These are phyloP conservation scores for Juncus effusus DNA, from an alignment of 176 grass and related monocot genomes.

Conservation along the genomic window DNA sequence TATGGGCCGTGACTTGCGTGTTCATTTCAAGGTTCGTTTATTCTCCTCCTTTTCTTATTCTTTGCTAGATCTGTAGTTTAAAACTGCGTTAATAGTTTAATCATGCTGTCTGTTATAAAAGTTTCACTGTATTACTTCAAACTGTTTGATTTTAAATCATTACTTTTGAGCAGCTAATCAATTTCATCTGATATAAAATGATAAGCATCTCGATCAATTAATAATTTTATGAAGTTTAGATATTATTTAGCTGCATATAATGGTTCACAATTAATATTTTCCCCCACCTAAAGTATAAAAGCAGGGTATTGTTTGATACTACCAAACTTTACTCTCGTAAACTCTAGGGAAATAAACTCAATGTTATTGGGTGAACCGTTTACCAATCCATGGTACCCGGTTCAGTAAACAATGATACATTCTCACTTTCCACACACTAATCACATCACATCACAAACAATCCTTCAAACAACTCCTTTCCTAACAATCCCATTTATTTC, in stretches of 20 bases:
- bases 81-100: not conserved
- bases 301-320: slow-evolving; percentile 28
- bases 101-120: not conserved
- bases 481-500: no score
- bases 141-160: not conserved
- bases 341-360: slow-evolving; percentile 42
- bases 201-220: no score
- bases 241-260: no score
- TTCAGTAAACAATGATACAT: slow-evolving; percentile 79
- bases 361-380: slow-evolving; percentile 68
- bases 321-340: slow-evolving; percentile 37
- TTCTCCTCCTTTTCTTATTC: not conserved
- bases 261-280: no score
- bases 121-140: not conserved
- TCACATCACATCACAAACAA: no score
- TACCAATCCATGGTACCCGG: slow-evolving; percentile 41
- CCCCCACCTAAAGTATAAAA: slow-evolving; percentile 39
- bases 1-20: slow-evolving; percentile 73
- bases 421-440: not conserved
- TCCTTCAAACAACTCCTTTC: no score
- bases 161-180: not conserved
- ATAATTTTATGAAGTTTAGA: no score
- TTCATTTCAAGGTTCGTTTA: slow-evolving; percentile 74
- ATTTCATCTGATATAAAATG: no score
- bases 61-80: not conserved